Base-by-base conservation (phyloP, 2,329 filamentous ascomycete species). In the Alternaria burnsii region DNA sequence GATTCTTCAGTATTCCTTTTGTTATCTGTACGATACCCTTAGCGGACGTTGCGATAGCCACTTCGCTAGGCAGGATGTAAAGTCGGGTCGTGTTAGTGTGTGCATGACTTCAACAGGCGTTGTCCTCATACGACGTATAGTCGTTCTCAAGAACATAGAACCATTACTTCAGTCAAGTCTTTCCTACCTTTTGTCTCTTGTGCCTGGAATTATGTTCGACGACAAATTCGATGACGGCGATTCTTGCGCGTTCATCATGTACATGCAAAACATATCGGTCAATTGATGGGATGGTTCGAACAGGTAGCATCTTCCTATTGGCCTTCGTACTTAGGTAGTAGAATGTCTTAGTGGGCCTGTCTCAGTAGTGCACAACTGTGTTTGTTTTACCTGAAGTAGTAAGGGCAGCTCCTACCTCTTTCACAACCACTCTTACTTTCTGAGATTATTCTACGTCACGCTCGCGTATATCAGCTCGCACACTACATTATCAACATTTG, bases 21-120 rank as follows among this genome's bases (percentile, higher is more conserved):
- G 22, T 51, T 54, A 40, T 46, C 51, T 70, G 67, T 71, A 71
- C 52, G 59, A 70, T 67, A 68, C 41, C 56, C 55, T 30, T 32
- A 42, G 57, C 41, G 52, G 52, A 53, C 53, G 55, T 54, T 52
- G 43, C 43, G 32, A 28, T 30, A 55, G 53, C 47, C 46, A 47
- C 30, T 30, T 40, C 32, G 52, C 52, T 53, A 50, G 20, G 46
- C 53, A 61, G 55, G 58, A 62, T 36, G 34, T 14, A 48, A 42
- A 32, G 54, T 52, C 30, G n/a, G 34, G 42, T 41, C 54, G 48
- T 43, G 48, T 61, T 61, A 38, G 43, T 30, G 43, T 38, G 20
- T 16, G 54, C 43, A 50, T 53, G 18, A 40, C 42, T 48, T 42
- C 32, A 52, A 42, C 30, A 28, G 42, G 42, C 22, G 32, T 36